Evolutionary conservation across 305 asterid genomes (phyloP).

Genomic region (Fraxinus albicans): DNA sequence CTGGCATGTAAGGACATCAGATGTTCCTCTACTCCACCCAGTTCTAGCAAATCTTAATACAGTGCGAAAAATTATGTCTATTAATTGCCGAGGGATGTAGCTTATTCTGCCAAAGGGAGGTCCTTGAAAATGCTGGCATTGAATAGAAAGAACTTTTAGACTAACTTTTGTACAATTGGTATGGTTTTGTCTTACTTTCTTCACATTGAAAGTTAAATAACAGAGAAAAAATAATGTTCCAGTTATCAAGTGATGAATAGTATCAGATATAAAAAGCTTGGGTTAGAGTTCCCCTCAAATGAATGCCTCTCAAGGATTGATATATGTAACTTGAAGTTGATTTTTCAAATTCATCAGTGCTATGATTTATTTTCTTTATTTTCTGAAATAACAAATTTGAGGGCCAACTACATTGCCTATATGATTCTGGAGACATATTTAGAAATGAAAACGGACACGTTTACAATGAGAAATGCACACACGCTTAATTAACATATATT

Average conservation of each 20-base stretch:
- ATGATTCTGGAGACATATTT: slow-evolving; percentile 10
- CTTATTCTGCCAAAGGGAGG: neutral
- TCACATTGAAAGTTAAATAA: neutral
- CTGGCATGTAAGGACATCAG: neutral
- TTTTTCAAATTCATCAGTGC: neutral
- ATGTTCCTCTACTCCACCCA: neutral
- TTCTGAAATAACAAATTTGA: neutral
- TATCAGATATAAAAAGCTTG: neutral
- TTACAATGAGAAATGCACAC: slow-evolving; percentile 11
- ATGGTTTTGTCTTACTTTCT: neutral
- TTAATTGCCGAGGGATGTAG: neutral
- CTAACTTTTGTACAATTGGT: neutral
- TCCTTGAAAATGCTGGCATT: neutral
- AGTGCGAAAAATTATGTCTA: neutral
- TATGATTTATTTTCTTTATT: neutral
- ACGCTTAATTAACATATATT: slow-evolving; percentile 12
- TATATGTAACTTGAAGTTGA: slow-evolving; percentile 13
- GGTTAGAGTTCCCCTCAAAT: neutral
- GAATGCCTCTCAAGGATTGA: slow-evolving; percentile 3
- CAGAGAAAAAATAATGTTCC: neutral
- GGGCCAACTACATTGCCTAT: neutral
- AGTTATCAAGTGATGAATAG: neutral
- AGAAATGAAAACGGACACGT: neutral
- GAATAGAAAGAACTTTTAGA: neutral
- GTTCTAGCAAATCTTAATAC: neutral